These are phyloP conservation scores for Ophiocordyceps camponoti-leonardi DNA, from an alignment of 2,329 filamentous ascomycete genomes.

Conservation along the genomic window DNA sequence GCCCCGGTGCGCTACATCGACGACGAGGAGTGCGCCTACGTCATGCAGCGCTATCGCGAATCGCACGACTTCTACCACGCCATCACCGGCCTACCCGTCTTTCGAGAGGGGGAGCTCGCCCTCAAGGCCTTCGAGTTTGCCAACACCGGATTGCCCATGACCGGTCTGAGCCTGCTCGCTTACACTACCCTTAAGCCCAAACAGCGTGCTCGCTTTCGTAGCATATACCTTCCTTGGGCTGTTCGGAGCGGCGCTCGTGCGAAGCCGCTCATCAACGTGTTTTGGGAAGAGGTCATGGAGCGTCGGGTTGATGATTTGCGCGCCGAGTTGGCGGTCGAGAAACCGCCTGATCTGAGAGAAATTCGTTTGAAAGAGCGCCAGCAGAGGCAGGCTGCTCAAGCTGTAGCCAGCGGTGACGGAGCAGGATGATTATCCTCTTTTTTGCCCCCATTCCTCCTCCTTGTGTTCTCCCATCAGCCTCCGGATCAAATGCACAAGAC, in stretches of 20 bases:
- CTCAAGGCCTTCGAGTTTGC: slow-evolving; percentile 95
- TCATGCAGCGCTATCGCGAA: slow-evolving; percentile 95
- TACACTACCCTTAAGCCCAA: slow-evolving; percentile 73
- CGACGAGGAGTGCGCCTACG: slow-evolving; percentile 89
- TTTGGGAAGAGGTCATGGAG: slow-evolving; percentile 91
- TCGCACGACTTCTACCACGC: slow-evolving; percentile 98
- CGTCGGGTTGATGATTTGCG: slow-evolving; percentile 66
- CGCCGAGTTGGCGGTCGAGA: slow-evolving; percentile 62
- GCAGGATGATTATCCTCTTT: too few species aligned
- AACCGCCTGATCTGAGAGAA: slow-evolving; percentile 68
- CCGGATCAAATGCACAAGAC: neutral
- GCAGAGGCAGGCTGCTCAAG: slow-evolving; percentile 47
- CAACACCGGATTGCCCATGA: slow-evolving; percentile 91
- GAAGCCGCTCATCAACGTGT: slow-evolving; percentile 78
- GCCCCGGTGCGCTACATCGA: slow-evolving; percentile 76
- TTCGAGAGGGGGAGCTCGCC: slow-evolving; percentile 93
- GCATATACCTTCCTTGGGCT: slow-evolving; percentile 79
- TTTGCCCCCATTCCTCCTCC: too few species aligned
- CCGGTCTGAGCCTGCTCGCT: slow-evolving; percentile 68
- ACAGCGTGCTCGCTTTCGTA: slow-evolving; percentile 59
- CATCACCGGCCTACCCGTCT: slow-evolving; percentile 73
- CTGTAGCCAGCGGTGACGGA: slow-evolving; percentile 11
- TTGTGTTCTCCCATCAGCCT: neutral
- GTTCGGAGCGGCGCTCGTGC: slow-evolving; percentile 62
- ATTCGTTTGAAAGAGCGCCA: slow-evolving; percentile 56